phyloP scores from a whole-genome alignment of 805 yeast species.

The Lachancea meyersii region DNA sequence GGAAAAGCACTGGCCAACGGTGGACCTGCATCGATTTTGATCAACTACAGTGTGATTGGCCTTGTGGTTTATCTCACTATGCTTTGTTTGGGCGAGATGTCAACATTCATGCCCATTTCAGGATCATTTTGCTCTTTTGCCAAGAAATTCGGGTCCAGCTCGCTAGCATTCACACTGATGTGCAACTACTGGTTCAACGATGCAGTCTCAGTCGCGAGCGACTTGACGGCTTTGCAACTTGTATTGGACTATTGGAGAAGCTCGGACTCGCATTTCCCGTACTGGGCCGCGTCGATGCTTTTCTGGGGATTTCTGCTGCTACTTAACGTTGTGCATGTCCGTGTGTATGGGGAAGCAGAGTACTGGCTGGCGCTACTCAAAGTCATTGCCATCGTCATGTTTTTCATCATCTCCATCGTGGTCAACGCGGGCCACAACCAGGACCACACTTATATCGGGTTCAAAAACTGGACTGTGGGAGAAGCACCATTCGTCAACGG shows the following conservation, averaged over 20 bases:
- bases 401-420: constrained; percentile 45
- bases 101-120: constrained; percentile 61
- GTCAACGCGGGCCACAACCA: constrained; percentile 55
- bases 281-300: constrained; percentile 45
- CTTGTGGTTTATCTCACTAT: constrained; percentile 53
- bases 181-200: constrained; percentile 68
- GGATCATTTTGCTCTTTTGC: constrained; percentile 58
- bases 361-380: constrained; percentile 51
- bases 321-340: constrained; percentile 48
- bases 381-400: constrained; percentile 49
- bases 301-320: constrained; percentile 42
- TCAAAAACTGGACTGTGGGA: constrained; percentile 47
- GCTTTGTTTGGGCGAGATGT: constrained; percentile 69
- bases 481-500: constrained; percentile 51
- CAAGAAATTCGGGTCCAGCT: constrained; percentile 54
- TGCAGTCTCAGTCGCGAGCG: constrained; percentile 64
- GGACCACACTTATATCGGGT: constrained; percentile 49
- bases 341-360: constrained; percentile 50
- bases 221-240: constrained; percentile 51
- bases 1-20: constrained; percentile 45
- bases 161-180: constrained; percentile 62
- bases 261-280: constrained; percentile 49
- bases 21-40: constrained; percentile 60
- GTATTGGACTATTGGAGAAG: constrained; percentile 47
- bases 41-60: constrained; percentile 58